These are phyloP conservation scores for Diaporthe vaccinii DNA, from an alignment of 2,329 filamentous ascomycete genomes.

Conservation along the genomic window DNA sequence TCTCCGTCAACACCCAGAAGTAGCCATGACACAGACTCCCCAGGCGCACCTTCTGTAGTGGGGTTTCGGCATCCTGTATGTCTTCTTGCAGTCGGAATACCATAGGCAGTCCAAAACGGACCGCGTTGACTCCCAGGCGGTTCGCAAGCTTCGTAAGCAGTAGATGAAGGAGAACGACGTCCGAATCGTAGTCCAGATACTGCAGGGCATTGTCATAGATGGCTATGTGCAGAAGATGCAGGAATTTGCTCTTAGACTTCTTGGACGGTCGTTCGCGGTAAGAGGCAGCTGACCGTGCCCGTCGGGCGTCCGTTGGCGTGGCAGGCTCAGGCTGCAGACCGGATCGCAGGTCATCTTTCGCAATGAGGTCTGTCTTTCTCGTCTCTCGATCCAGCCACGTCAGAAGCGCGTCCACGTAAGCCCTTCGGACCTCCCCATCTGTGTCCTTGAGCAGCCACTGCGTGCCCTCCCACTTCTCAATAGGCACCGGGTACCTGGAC, in stretches of 20 bases:
- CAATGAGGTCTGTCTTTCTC: slow-evolving; percentile 69
- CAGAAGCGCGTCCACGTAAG: slow-evolving; percentile 86
- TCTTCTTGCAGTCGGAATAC: slow-evolving; percentile 90
- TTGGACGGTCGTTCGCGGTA: slow-evolving; percentile 69
- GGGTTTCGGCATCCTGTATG: slow-evolving; percentile 75
- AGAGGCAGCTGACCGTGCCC: slow-evolving; percentile 78
- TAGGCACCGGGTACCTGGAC: slow-evolving; percentile 79
- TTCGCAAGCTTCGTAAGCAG: slow-evolving; percentile 81
- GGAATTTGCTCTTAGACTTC: slow-evolving; percentile 75
- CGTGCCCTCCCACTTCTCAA: slow-evolving; percentile 95
- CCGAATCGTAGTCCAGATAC: slow-evolving; percentile 77
- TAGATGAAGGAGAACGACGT: slow-evolving; percentile 82
- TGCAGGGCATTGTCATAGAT: slow-evolving; percentile 91
- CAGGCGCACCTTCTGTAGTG: slow-evolving; percentile 80
- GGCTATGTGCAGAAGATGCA: slow-evolving; percentile 85
- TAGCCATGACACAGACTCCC: slow-evolving; percentile 92
- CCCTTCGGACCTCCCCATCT: slow-evolving; percentile 82
- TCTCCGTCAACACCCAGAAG: slow-evolving; percentile 83
- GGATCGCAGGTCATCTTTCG: slow-evolving; percentile 31
- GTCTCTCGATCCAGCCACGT: slow-evolving; percentile 91
- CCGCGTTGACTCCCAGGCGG: slow-evolving; percentile 85
- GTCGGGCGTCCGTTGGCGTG: slow-evolving; percentile 64
- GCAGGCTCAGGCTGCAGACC: slow-evolving; percentile 60
- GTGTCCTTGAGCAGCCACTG: slow-evolving; percentile 91
- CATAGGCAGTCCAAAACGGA: slow-evolving; percentile 86